These are phyloP conservation scores for Pyrenophora teres DNA, from an alignment of 2,329 filamentous ascomycete species.

Conservation along the genomic window DNA sequence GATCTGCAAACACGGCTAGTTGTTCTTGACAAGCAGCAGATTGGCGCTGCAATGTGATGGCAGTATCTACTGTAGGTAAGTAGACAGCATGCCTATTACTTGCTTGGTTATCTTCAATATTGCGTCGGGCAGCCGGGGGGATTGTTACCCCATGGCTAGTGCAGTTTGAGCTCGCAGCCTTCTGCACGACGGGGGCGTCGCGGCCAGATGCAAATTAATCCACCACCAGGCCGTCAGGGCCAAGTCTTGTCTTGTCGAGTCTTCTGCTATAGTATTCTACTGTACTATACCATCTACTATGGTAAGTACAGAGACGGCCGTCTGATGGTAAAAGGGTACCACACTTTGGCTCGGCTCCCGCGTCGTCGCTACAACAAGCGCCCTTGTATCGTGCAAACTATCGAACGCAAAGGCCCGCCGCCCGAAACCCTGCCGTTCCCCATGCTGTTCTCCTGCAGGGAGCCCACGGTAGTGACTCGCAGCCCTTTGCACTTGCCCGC, in stretches of 20 bases:
- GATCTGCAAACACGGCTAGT: no score
- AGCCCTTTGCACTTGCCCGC: slow-evolving; percentile 19
- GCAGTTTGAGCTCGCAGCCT: slow-evolving; percentile 26
- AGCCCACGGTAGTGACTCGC: slow-evolving; percentile 25
- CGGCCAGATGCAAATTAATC: slow-evolving; percentile 27
- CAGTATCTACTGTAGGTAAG: no score
- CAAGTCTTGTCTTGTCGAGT: no score
- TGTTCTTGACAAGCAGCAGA: no score
- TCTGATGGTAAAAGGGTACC: neutral
- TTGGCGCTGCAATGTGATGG: neutral
- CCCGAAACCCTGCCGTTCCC: slow-evolving; percentile 19
- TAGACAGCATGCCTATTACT: no score
- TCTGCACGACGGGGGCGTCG: slow-evolving; percentile 21
- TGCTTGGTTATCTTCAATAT: neutral
- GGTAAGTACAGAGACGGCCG: no score
- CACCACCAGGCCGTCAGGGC: no score
- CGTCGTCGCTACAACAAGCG: slow-evolving; percentile 14
- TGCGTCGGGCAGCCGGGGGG: slow-evolving; percentile 3
- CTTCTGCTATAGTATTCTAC: no score
- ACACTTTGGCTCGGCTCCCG: no score
- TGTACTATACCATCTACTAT: no score
- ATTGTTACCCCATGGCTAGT: slow-evolving; percentile 17
- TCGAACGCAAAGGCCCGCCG: slow-evolving; percentile 24
- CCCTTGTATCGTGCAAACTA: slow-evolving; percentile 32
- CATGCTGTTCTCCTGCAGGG: slow-evolving; percentile 27